Evolutionary conservation across 2,329 filamentous ascomycete species (phyloP).

Genomic region (Ceratocystis albifundus): DNA sequence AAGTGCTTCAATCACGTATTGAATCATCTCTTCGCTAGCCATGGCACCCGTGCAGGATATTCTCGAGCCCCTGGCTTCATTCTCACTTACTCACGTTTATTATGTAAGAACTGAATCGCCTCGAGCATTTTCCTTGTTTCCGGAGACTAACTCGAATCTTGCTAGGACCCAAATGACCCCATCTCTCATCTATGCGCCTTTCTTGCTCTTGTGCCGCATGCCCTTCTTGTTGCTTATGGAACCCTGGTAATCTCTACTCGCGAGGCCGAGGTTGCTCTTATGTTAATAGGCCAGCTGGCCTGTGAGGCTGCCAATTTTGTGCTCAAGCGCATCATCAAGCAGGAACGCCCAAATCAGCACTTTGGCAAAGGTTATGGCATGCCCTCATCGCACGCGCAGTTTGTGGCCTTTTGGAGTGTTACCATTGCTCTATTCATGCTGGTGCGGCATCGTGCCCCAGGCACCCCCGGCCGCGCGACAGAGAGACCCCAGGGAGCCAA

Average conservation of each 20-base stretch:
- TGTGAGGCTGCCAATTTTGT: conserved; percentile 87
- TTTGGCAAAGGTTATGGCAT: conserved; percentile 95
- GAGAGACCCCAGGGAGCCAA: neutral
- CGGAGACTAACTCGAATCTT: neutral
- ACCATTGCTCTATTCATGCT: conserved; percentile 77
- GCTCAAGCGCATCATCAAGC: conserved; percentile 82
- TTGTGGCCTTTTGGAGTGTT: conserved; percentile 80
- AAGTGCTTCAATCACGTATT: neutral
- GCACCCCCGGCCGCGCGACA: conserved; percentile 23
- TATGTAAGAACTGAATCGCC: conserved; percentile 50
- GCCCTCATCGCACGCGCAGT: conserved; percentile 90
- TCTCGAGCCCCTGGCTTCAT: conserved; percentile 57
- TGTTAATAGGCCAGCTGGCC: conserved; percentile 82
- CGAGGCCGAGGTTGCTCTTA: conserved; percentile 76
- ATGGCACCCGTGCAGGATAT: conserved; percentile 14
- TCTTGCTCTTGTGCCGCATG: conserved; percentile 88
- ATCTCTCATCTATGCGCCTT: conserved; percentile 83
- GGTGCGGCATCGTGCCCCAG: conserved; percentile 47
- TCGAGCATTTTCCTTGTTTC: conserved; percentile 9
- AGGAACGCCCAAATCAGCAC: conserved; percentile 73
- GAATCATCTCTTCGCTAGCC: neutral
- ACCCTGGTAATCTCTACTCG: conserved; percentile 84
- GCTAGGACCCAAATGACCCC: conserved; percentile 67
- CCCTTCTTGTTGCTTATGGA: conserved; percentile 77
- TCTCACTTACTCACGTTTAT: conserved; percentile 91